A percentile compares a stretch with the other conserved stretches of the same genome.
Evolutionary conservation across 169 alveolate species (phyloP).

Genomic region (Plasmodium knowlesi): DNA sequence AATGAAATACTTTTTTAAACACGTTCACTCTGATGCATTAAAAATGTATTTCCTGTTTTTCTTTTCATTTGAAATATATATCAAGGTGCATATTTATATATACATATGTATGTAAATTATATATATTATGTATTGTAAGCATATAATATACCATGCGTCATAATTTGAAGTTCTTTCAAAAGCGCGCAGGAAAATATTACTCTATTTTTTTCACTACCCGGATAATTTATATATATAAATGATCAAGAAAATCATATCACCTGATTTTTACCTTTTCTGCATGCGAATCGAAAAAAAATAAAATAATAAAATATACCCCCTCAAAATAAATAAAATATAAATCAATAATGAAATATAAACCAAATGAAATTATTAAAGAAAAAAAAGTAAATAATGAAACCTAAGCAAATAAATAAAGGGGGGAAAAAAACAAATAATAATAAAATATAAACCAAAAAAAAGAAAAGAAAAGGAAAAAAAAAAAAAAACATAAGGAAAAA

Average conservation of each 20-base stretch:
- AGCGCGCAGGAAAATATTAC: not conserved
- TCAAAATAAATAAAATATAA: no score
- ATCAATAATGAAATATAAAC: no score
- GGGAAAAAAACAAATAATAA: not conserved
- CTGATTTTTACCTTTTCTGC: not conserved
- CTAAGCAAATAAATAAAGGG: no score
- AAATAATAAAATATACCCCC: not conserved
- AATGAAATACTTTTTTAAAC: not conserved
- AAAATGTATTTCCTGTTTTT: not conserved
- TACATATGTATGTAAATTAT: not conserved
- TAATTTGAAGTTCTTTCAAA: not conserved
- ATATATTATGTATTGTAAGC: not conserved
- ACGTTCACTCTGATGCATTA: not conserved
- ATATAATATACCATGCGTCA: not conserved
- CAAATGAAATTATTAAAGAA: not conserved
- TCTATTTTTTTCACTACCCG: not conserved
- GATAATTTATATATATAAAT: not conserved
- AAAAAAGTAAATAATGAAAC: no score
- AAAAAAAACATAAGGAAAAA: not conserved
- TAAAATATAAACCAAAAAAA: not conserved
- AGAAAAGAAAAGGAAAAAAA: not conserved
- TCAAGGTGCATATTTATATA: not conserved
- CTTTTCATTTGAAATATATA: not conserved
- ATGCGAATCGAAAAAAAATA: conserved; percentile 1
- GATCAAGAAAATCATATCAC: not conserved